These are phyloP conservation scores for Canavalia gladiata DNA, from an alignment of 306 rosid species.

Conservation along the genomic window DNA sequence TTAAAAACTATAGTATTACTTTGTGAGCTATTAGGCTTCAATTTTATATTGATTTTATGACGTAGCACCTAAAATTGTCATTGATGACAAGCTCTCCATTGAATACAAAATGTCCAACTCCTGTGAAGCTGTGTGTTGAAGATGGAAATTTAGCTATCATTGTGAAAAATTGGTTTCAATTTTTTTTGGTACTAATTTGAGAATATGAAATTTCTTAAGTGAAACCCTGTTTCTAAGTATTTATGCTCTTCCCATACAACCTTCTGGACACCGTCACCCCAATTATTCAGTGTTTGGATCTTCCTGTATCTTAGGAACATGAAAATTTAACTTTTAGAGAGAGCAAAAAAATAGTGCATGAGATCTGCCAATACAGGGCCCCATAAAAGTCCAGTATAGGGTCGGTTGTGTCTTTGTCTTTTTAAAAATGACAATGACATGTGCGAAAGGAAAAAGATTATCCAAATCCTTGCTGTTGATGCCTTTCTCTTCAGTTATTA, in stretches of 20 bases:
- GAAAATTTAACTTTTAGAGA: neutral
- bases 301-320: neutral
- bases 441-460: neutral
- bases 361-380: neutral
- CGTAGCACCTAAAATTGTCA: neutral
- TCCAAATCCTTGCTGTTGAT: conserved; percentile 10
- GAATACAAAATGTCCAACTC: neutral
- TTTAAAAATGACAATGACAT: neutral
- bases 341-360: neutral
- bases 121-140: neutral
- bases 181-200: neutral
- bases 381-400: neutral
- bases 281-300: neutral
- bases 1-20: neutral
- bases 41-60: neutral
- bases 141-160: neutral
- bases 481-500: neutral
- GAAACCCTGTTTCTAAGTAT: too few relatives aligned
- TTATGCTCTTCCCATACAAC: neutral
- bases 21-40: neutral
- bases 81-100: conserved; percentile 6
- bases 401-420: neutral
- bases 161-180: neutral
- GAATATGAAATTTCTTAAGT: too few relatives aligned
- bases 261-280: neutral